phyloP scores from a whole-genome alignment of 2,329 filamentous ascomycete species.

The Aspergillus sp. region DNA sequence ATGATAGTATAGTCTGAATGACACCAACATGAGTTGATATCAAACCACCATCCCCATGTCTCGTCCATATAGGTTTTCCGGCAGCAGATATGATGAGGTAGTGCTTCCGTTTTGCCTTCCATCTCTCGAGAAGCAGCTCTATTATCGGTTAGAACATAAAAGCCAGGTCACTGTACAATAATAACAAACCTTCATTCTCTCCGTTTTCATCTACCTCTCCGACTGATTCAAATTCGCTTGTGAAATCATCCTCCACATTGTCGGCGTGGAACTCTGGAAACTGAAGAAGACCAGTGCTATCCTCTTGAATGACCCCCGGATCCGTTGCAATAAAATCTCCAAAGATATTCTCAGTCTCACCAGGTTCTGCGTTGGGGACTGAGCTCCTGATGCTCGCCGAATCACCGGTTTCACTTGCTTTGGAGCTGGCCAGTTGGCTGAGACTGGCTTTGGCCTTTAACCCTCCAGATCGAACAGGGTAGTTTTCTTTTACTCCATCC shows the following conservation, averaged over 20 bases:
- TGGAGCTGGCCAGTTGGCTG: constrained; percentile 40
- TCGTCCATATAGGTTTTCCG: constrained; percentile 94
- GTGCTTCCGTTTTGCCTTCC: constrained; percentile 93
- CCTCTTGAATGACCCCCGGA: constrained; percentile 34
- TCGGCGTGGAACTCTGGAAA: constrained; percentile 35
- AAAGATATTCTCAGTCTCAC: constrained; percentile 78
- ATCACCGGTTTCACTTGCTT: constrained; percentile 48
- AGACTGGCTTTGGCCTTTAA: constrained; percentile 31
- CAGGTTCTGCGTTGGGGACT: constrained; percentile 52
- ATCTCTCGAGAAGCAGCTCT: constrained; percentile 58
- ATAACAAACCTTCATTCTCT: constrained; percentile 50
- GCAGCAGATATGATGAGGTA: constrained; percentile 95
- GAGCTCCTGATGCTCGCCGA: constrained; percentile 47
- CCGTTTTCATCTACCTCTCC: constrained; percentile 53
- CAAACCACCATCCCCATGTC: constrained; percentile 83
- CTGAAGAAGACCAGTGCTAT: constrained; percentile 26
- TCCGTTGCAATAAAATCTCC: constrained; percentile 58
- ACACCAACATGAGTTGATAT: constrained; percentile 94
- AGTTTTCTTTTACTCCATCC: constrained; percentile 64
- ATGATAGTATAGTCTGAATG: constrained; percentile 95
- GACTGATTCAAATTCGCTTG: constrained; percentile 70
- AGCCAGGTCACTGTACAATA: not conserved
- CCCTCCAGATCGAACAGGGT: constrained; percentile 35
- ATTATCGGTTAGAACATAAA: constrained; percentile 8
- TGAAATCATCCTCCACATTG: constrained; percentile 62